phyloP scores from a whole-genome alignment of 768 basidiomycete genomes.

The Suillus plorans region DNA sequence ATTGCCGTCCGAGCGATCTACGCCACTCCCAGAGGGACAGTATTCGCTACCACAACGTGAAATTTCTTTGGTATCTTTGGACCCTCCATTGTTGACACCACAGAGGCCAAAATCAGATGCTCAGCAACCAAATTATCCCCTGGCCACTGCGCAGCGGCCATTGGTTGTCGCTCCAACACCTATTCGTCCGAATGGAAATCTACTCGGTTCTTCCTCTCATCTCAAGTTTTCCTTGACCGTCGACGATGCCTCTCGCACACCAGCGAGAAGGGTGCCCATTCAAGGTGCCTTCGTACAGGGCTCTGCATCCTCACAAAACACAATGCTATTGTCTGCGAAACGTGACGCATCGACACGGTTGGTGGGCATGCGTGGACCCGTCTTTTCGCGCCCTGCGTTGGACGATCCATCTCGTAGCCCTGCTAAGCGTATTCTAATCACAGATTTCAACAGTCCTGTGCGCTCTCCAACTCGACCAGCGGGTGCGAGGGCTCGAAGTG shows the following conservation, averaged over 20 bases:
- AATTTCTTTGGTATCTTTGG: conserved; percentile 26
- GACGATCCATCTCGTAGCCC: conserved; percentile 39
- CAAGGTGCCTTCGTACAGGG: conserved; percentile 50
- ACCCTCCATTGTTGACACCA: conserved; percentile 25
- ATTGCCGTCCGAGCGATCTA: conserved; percentile 25
- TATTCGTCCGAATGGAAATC: conserved; percentile 16
- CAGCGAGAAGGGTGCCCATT: conserved; percentile 64
- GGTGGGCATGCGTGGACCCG: conserved; percentile 23
- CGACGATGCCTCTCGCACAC: conserved; percentile 49
- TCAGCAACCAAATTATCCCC: conserved; percentile 18
- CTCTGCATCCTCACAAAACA: conserved; percentile 49
- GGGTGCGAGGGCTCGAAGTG: conserved; percentile 27
- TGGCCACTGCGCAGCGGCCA: conserved; percentile 24
- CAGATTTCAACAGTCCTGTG: conserved; percentile 29
- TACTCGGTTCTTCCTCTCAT: conserved; percentile 25
- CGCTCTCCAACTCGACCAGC: conserved; percentile 22
- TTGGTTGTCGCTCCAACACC: conserved; percentile 31
- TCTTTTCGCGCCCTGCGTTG: conserved; percentile 41
- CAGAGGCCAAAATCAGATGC: conserved; percentile 15
- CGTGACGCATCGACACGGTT: conserved; percentile 23
- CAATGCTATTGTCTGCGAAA: conserved; percentile 31
- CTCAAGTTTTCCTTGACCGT: conserved; percentile 33
- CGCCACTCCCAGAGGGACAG: conserved; percentile 17
- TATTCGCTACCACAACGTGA: conserved; percentile 7
- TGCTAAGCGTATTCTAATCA: conserved; percentile 33